Evolutionary conservation across 2,329 filamentous ascomycete species (phyloP).

Genomic region (Diaporthe batatas): DNA sequence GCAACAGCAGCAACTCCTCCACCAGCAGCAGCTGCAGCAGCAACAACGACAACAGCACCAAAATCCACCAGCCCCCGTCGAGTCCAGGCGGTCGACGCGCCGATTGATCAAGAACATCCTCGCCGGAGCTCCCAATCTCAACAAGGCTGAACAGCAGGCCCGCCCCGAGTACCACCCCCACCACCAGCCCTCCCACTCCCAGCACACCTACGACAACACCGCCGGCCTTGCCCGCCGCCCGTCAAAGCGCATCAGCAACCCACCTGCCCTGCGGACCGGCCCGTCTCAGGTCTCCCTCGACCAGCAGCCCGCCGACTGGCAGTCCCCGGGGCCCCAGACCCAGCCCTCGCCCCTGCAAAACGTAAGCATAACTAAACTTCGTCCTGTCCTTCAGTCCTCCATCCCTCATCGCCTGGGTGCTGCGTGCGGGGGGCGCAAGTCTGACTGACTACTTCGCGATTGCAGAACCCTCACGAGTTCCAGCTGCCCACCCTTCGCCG

Average conservation of each 20-base stretch:
- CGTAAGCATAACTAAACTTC: constrained; percentile 50
- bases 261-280: constrained; percentile 58
- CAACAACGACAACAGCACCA: constrained; percentile 50
- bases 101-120: constrained; percentile 69
- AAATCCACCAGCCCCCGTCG: constrained; percentile 49
- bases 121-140: constrained; percentile 54
- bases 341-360: constrained; percentile 60
- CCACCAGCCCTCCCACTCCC: constrained; percentile 46
- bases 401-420: constrained; percentile 43
- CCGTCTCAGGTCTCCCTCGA: constrained; percentile 56
- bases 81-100: constrained; percentile 64
- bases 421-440: neutral
- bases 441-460: constrained; percentile 19
- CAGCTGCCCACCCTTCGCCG: constrained; percentile 62
- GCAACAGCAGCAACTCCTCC: constrained; percentile 45
- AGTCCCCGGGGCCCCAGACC: constrained; percentile 47
- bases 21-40: constrained; percentile 44
- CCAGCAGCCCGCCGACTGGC: constrained; percentile 52
- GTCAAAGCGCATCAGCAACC: constrained; percentile 70
- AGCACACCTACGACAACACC: constrained; percentile 63
- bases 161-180: constrained; percentile 47
- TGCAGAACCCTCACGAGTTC: constrained; percentile 57
- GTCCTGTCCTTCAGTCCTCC: constrained; percentile 33
- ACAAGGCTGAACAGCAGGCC: constrained; percentile 44
- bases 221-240: constrained; percentile 64